Evolutionary conservation across 1,284 basidiomycete genomes (phyloP).

Genomic region (Meira miltonrushii): DNA sequence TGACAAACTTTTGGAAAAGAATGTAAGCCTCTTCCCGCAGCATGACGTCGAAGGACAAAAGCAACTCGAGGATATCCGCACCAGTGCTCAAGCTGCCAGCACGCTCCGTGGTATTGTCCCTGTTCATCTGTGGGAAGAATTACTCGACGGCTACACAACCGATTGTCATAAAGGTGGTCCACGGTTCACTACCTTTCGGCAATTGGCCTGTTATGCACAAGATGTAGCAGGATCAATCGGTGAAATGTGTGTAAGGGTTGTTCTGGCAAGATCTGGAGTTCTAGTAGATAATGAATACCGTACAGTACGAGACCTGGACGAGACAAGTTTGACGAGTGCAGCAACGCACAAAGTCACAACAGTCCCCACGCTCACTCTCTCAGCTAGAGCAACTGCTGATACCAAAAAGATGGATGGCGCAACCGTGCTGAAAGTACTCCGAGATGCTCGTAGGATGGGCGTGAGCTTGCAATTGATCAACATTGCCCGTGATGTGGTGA

Average conservation of each 20-base stretch:
- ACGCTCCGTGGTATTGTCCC: slow-evolving; percentile 31
- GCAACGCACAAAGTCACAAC: neutral
- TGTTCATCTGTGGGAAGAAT: slow-evolving; percentile 33
- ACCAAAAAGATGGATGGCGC: neutral
- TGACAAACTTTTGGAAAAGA: neutral
- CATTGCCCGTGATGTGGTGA: slow-evolving; percentile 39
- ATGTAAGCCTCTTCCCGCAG: neutral
- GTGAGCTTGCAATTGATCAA: slow-evolving; percentile 45
- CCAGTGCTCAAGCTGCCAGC: slow-evolving; percentile 31
- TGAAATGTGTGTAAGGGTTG: slow-evolving; percentile 43
- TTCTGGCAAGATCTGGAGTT: slow-evolving; percentile 27
- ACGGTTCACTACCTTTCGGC: slow-evolving; percentile 10
- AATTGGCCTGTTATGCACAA: slow-evolving; percentile 40
- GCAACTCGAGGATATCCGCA: slow-evolving; percentile 19
- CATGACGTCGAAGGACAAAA: neutral
- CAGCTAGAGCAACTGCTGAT: neutral
- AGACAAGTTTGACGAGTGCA: neutral
- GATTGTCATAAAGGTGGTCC: slow-evolving; percentile 22
- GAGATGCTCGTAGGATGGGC: slow-evolving; percentile 41
- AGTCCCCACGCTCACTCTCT: neutral
- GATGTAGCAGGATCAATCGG: slow-evolving; percentile 41
- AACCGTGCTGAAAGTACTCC: slow-evolving; percentile 16
- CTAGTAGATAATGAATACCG: slow-evolving; percentile 19
- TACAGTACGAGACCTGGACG: slow-evolving; percentile 5
- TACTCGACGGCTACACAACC: slow-evolving; percentile 33